phyloP scores from a whole-genome alignment of 148 eudicot species.

The Gaultheria prostrata region DNA sequence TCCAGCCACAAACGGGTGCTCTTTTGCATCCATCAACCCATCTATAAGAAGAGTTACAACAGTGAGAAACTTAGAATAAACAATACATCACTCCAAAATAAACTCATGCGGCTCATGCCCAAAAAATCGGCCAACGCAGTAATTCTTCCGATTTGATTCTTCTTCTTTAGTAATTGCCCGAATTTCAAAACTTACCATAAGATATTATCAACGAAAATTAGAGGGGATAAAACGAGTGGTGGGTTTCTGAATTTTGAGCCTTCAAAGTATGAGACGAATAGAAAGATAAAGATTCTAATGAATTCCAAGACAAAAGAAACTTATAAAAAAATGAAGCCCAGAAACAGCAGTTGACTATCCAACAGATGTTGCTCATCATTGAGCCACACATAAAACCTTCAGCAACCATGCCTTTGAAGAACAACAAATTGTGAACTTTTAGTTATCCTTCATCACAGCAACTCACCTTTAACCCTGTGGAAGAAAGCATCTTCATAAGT shows the following conservation, averaged over 20 bases:
- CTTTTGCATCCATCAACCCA: constrained; percentile 45
- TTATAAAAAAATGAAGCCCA: neutral
- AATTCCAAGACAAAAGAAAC: neutral
- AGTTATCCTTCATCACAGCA: neutral
- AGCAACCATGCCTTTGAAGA: neutral
- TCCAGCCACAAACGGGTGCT: constrained; percentile 54
- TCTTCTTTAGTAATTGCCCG: neutral
- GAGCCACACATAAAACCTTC: neutral
- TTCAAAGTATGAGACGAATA: neutral
- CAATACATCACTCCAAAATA: neutral
- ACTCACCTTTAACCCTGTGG: constrained; percentile 51
- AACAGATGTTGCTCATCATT: too few relatives aligned
- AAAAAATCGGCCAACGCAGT: neutral
- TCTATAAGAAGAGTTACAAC: constrained; percentile 32
- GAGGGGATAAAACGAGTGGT: neutral
- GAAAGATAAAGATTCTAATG: neutral
- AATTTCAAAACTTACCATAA: constrained; percentile 2
- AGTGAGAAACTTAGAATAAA: neutral
- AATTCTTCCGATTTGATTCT: neutral
- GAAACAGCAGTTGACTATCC: neutral
- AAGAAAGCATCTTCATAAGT: constrained; percentile 57
- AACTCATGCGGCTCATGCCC: neutral
- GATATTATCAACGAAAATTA: neutral
- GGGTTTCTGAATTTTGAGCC: neutral
- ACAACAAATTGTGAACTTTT: too few relatives aligned